A percentile compares a stretch with the other conserved stretches of the same genome.
phyloP scores from a whole-genome alignment of 306 rosid genomes.

The peach (Prunus persica) region Prunus_persica_NCBIv2 NC_034016.1:11145501-11146000 shows the following conservation, averaged over 20 bases:
- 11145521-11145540: neutral
- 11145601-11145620: too few species aligned
- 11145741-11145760: too few species aligned
- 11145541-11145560: neutral
- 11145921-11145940: neutral
- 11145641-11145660: too few species aligned
- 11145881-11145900: neutral
- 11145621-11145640: too few species aligned
- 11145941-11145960: neutral
- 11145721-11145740: constrained; percentile 4
- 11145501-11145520: neutral
- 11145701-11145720: neutral
- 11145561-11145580: too few species aligned
- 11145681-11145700: too few species aligned
- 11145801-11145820: rapidly evolving
- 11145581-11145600: too few species aligned
- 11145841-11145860: too few species aligned
- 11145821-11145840: neutral
- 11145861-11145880: neutral
- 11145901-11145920: neutral
- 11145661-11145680: too few species aligned
- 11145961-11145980: neutral
- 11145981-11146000: neutral
- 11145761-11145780: neutral
- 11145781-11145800: neutral